A percentile compares a stretch with the other conserved stretches of the same genome.
phyloP scores from a whole-genome alignment of 306 rosid genomes.

The Oxytropis ochrocephala region DNA sequence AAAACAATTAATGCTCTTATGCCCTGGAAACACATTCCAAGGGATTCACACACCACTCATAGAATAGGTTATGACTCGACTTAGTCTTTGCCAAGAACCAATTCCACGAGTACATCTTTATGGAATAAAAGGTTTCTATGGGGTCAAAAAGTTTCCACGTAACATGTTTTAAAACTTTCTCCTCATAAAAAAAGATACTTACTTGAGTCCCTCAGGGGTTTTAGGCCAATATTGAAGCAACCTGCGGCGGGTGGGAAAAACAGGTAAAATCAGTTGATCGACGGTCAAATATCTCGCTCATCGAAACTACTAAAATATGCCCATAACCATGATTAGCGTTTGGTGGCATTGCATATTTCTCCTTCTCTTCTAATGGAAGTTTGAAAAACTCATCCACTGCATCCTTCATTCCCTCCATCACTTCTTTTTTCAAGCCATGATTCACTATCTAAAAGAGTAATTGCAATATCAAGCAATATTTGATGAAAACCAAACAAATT shows the following conservation, averaged over 20 bases:
- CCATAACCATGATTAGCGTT: slow-evolving; percentile 32
- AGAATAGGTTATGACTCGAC: too few species aligned
- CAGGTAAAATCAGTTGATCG: neutral
- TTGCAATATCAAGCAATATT: too few species aligned
- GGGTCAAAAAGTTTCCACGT: too few species aligned
- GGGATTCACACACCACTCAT: too few species aligned
- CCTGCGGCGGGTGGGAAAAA: slow-evolving; percentile 19
- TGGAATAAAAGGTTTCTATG: too few species aligned
- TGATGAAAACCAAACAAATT: neutral
- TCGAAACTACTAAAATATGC: slow-evolving; percentile 9
- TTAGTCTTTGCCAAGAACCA: too few species aligned
- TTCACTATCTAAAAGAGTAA: slow-evolving; percentile 37
- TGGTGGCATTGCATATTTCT: slow-evolving; percentile 1
- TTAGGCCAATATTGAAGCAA: slow-evolving; percentile 26
- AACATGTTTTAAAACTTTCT: too few species aligned
- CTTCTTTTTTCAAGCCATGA: slow-evolving; percentile 27
- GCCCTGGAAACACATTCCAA: too few species aligned
- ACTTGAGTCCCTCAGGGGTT: slow-evolving; percentile 19
- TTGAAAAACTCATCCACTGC: slow-evolving; percentile 22
- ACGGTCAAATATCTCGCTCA: slow-evolving; percentile 29
- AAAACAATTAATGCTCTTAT: too few species aligned
- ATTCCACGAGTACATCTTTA: too few species aligned
- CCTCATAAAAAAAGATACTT: neutral
- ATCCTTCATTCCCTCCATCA: slow-evolving; percentile 29
- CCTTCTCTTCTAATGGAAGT: slow-evolving; percentile 41